These are phyloP conservation scores for Erysimum cheiranthoides DNA, from an alignment of 345 rosid species.

Conservation along the genomic window DNA sequence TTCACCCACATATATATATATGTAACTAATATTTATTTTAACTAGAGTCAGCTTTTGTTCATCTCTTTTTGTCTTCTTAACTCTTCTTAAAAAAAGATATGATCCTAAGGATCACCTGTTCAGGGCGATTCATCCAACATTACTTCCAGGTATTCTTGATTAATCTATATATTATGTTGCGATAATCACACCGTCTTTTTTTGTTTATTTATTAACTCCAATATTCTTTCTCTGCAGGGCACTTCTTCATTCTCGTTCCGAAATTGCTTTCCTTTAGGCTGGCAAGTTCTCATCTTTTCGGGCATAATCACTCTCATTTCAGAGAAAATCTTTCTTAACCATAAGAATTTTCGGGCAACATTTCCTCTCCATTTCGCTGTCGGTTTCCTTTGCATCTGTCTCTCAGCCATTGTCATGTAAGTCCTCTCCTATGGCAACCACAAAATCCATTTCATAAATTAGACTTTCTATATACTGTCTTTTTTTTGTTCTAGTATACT, in stretches of 20 bases:
- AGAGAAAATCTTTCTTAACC: conserved; percentile 59
- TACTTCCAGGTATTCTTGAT: conserved; percentile 69
- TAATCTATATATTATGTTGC: background rate
- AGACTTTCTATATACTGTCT: background rate
- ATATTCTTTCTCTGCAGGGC: conserved; percentile 47
- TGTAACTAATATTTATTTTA: background rate
- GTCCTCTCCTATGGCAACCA: conserved; percentile 26
- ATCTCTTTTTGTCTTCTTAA: conserved; percentile 50
- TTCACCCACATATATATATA: conserved; percentile 24
- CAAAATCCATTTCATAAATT: background rate
- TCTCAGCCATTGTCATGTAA: conserved; percentile 64
- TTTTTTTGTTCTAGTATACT: background rate
- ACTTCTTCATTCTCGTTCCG: conserved; percentile 62
- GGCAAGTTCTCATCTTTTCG: conserved; percentile 61
- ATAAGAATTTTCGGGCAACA: conserved; percentile 59
- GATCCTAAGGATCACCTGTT: conserved; percentile 74
- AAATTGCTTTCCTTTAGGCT: conserved; percentile 75
- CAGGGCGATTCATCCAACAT: conserved; percentile 65
- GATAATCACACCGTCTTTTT: background rate
- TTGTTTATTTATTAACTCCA: background rate
- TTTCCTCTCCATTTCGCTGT: conserved; percentile 55
- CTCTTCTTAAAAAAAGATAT: conserved; percentile 59
- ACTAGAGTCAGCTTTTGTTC: background rate
- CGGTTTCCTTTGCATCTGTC: conserved; percentile 56
- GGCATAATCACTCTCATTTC: conserved; percentile 60